Evolutionary conservation across 345 rosid genomes (phyloP).

Genomic region (Linum trigynum): DNA sequence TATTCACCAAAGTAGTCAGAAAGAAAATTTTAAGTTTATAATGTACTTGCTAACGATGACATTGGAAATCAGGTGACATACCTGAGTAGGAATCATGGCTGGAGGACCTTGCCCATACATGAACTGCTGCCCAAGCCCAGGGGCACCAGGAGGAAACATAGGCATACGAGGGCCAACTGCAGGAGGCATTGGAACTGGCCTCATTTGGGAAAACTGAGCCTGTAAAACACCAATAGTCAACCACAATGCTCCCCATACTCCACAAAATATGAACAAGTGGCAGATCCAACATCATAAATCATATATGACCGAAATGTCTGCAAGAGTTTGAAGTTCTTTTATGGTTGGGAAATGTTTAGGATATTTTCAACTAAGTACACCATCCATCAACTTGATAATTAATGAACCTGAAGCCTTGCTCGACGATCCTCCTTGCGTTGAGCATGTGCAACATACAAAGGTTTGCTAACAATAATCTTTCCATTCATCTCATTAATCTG

Average conservation of each 20-base stretch:
- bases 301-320: not conserved
- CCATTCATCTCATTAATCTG: constrained; percentile 24
- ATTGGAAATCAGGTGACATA: not conserved
- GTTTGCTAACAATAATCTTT: constrained; percentile 20
- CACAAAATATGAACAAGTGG: not conserved
- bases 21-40: too few relatives aligned
- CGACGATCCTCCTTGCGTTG: constrained; percentile 22
- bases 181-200: constrained; percentile 19
- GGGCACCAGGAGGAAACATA: constrained; percentile 17
- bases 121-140: constrained; percentile 20
- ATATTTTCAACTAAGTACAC: not conserved
- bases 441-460: constrained; percentile 23
- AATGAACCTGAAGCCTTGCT: constrained; percentile 17
- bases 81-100: constrained; percentile 21
- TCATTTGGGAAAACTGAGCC: constrained; percentile 25
- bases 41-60: too few relatives aligned
- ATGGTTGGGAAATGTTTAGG: not conserved
- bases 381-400: not conserved
- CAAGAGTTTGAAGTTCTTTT: not conserved
- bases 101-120: constrained; percentile 24
- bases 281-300: not conserved
- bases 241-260: not conserved
- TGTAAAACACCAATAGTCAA: not conserved
- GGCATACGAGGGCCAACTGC: constrained; percentile 20
- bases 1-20: too few relatives aligned